Percentiles rank a stretch among this genome's conserved stretches.
Evolutionary conservation across 345 rosid genomes (phyloP).

Genomic region (Linum trigynum): DNA sequence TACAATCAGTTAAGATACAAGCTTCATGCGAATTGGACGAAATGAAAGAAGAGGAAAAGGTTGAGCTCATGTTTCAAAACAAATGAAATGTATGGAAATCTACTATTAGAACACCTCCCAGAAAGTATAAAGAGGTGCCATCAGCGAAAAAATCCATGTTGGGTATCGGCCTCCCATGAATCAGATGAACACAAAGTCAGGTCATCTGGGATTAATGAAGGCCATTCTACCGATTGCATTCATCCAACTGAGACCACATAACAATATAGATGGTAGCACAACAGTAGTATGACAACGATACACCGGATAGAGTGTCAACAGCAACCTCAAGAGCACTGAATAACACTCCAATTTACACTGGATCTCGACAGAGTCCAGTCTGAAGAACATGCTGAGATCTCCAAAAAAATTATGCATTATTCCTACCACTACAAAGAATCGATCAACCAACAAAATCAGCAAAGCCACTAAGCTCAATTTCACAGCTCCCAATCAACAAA

Average conservation of each 20-base stretch:
- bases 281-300: no score
- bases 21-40: no score
- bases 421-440: neutral
- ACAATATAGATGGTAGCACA: no score
- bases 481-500: no score
- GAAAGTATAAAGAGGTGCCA: slow-evolving; percentile 20
- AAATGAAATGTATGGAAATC: slow-evolving; percentile 22
- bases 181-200: slow-evolving; percentile 26
- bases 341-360: neutral
- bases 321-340: neutral
- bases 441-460: neutral
- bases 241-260: neutral
- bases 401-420: neutral
- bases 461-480: no score
- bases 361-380: neutral
- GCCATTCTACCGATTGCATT: slow-evolving; percentile 1
- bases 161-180: slow-evolving; percentile 36
- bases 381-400: neutral
- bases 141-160: slow-evolving; percentile 29
- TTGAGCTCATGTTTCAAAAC: neutral
- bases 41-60: neutral
- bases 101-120: slow-evolving; percentile 32
- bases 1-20: no score
- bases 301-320: no score
- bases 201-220: slow-evolving; percentile 34